These are phyloP conservation scores for Flaveria bidentis DNA, from an alignment of 129 eudicot species.

Conservation along the genomic window DNA sequence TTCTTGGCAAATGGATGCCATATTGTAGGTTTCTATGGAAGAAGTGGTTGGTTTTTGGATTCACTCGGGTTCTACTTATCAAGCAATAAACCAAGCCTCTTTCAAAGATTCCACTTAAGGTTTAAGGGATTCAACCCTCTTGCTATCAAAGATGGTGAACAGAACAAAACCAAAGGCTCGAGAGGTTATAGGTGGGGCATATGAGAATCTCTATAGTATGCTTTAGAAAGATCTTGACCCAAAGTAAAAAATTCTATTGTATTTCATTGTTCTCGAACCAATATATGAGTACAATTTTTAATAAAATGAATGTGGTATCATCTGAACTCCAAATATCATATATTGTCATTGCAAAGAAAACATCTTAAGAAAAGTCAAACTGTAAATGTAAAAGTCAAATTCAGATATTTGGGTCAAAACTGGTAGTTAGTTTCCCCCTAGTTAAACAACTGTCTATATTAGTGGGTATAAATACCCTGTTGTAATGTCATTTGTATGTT, in stretches of 20 bases:
- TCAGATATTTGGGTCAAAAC: too few species aligned
- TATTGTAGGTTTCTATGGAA: slow-evolving; percentile 64
- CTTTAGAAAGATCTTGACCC: background rate
- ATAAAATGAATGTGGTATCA: slow-evolving; percentile 2
- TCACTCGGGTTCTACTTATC: slow-evolving; percentile 54
- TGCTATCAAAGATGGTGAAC: slow-evolving; percentile 4
- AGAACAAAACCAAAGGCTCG: slow-evolving; percentile 5
- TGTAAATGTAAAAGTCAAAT: too few species aligned
- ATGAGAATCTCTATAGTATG: slow-evolving; percentile 1
- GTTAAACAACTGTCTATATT: too few species aligned
- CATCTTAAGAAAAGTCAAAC: too few species aligned
- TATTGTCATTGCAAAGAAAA: too few species aligned
- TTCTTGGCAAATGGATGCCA: slow-evolving; percentile 50
- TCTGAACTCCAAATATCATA: background rate
- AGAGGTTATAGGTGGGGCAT: slow-evolving; percentile 6
- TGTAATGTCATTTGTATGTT: too few species aligned
- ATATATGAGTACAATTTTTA: background rate
- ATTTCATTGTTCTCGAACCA: background rate
- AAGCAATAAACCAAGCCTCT: slow-evolving; percentile 30
- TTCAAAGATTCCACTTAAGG: slow-evolving; percentile 34
- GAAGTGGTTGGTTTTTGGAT: slow-evolving; percentile 67
- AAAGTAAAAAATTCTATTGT: background rate
- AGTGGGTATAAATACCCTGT: too few species aligned
- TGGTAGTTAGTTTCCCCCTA: too few species aligned
- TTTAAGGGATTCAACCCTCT: slow-evolving; percentile 29